phyloP scores from a whole-genome alignment of 371 early-diverging fungal species.

The Smittium mucronatum region DNA sequence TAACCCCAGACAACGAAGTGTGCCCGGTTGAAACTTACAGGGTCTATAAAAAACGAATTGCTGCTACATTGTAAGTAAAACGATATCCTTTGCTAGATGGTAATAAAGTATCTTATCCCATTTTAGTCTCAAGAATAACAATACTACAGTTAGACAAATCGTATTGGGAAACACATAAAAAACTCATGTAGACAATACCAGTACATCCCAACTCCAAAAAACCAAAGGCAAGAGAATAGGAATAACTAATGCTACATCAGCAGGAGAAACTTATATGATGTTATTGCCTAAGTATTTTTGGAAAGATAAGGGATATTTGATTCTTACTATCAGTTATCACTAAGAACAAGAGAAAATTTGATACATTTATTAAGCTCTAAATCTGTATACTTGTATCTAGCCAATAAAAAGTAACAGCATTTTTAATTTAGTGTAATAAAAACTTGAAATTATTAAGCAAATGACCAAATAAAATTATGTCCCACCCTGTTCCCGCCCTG shows the following conservation, averaged over 20 bases:
- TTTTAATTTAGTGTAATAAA: background rate
- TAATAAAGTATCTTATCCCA: background rate
- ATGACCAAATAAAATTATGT: background rate
- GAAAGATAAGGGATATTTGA: background rate
- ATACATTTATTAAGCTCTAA: background rate
- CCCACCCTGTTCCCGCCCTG: background rate
- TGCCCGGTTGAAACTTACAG: conserved; percentile 1
- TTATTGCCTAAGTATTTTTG: background rate
- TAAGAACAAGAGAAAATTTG: background rate
- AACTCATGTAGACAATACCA: background rate
- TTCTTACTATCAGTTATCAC: background rate
- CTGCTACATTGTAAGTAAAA: background rate
- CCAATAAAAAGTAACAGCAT: background rate
- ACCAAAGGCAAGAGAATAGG: conserved; percentile 4
- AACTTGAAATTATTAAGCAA: background rate
- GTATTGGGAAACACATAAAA: background rate
- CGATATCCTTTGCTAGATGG: background rate
- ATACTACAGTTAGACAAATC: background rate
- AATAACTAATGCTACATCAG: background rate
- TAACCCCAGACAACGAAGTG: background rate
- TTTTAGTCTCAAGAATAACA: background rate
- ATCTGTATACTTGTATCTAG: background rate
- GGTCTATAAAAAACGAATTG: background rate
- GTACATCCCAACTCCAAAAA: background rate
- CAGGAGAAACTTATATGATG: background rate